Conservation (phyloP, 345 rosid species). For the Boechera divaricarpa region DNA sequence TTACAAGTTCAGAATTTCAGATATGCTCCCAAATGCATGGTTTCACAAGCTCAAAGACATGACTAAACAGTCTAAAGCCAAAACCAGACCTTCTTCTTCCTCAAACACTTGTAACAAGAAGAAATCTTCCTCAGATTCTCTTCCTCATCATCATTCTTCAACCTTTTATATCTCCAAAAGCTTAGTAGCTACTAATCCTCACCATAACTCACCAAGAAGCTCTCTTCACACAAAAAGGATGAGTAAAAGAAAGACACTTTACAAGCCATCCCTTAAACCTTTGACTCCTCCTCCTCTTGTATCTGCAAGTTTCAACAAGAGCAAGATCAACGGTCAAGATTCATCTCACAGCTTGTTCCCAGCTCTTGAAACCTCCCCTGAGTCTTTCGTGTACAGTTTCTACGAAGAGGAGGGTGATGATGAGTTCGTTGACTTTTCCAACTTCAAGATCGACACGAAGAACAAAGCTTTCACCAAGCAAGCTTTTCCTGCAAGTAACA, state of each 20-base stretch:
- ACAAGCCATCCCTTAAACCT: slow-evolving; percentile 58
- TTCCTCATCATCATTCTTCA: slow-evolving; percentile 31
- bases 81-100: slow-evolving; percentile 30
- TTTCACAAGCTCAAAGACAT: slow-evolving; percentile 76
- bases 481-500: slow-evolving; percentile 41
- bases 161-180: slow-evolving; percentile 40
- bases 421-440: slow-evolving; percentile 47
- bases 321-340: slow-evolving; percentile 35
- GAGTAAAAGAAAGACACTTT: slow-evolving; percentile 53
- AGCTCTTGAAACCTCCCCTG: slow-evolving; percentile 50
- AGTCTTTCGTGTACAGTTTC: slow-evolving; percentile 41
- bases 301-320: slow-evolving; percentile 21
- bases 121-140: slow-evolving; percentile 31
- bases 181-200: slow-evolving; percentile 46
- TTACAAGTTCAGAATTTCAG: slow-evolving; percentile 62
- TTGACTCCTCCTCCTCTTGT: slow-evolving; percentile 41
- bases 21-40: slow-evolving; percentile 82
- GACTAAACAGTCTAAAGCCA: slow-evolving; percentile 45
- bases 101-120: slow-evolving; percentile 33
- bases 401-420: slow-evolving; percentile 26
- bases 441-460: slow-evolving; percentile 53
- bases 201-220: slow-evolving; percentile 49
- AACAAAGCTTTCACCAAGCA: slow-evolving; percentile 35
- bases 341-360: slow-evolving; percentile 46
- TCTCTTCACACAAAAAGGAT: slow-evolving; percentile 48